Evolutionary conservation across 2,329 filamentous ascomycete species (phyloP).

Genomic region (Sporothrix phasma): DNA sequence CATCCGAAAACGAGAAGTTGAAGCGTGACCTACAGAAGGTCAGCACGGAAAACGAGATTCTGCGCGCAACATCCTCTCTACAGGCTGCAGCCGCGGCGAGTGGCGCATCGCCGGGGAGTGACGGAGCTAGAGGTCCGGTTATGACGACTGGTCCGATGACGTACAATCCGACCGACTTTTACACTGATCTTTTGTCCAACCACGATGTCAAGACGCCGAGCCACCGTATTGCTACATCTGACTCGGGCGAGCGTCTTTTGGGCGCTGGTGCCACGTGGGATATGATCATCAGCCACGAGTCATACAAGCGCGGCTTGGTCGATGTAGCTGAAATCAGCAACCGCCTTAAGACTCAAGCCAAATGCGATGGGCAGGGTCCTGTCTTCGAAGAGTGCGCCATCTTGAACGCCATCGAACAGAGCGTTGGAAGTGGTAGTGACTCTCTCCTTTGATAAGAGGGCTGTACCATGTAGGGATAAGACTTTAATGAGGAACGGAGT

Average conservation of each 20-base stretch:
- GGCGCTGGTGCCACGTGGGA: slow-evolving; percentile 81
- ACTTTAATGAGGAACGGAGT: slow-evolving; percentile 8
- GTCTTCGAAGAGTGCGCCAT: slow-evolving; percentile 76
- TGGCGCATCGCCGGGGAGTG: slow-evolving; percentile 34
- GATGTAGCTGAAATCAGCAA: slow-evolving; percentile 77
- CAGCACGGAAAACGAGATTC: slow-evolving; percentile 84
- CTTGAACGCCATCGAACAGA: slow-evolving; percentile 63
- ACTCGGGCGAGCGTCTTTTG: slow-evolving; percentile 58
- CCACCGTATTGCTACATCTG: slow-evolving; percentile 58
- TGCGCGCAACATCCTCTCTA: slow-evolving; percentile 62
- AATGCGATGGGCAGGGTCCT: slow-evolving; percentile 79
- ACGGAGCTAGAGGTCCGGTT: slow-evolving; percentile 35
- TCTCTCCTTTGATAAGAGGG: slow-evolving; percentile 45
- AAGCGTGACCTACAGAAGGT: slow-evolving; percentile 76
- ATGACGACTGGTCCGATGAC: slow-evolving; percentile 56
- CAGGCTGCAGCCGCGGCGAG: slow-evolving; percentile 19
- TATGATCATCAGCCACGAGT: slow-evolving; percentile 68
- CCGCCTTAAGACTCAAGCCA: slow-evolving; percentile 60
- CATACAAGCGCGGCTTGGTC: slow-evolving; percentile 66
- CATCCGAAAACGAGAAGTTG: slow-evolving; percentile 76
- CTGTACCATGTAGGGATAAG: neutral
- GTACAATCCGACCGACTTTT: slow-evolving; percentile 65
- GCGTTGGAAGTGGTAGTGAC: slow-evolving; percentile 66
- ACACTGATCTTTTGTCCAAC: slow-evolving; percentile 50
- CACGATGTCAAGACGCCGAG: slow-evolving; percentile 54